A percentile compares a stretch with the other conserved stretches of the same genome.
phyloP scores from a whole-genome alignment of 768 basidiomycete genomes.

The Strobilomyces echinocephalus region DNA sequence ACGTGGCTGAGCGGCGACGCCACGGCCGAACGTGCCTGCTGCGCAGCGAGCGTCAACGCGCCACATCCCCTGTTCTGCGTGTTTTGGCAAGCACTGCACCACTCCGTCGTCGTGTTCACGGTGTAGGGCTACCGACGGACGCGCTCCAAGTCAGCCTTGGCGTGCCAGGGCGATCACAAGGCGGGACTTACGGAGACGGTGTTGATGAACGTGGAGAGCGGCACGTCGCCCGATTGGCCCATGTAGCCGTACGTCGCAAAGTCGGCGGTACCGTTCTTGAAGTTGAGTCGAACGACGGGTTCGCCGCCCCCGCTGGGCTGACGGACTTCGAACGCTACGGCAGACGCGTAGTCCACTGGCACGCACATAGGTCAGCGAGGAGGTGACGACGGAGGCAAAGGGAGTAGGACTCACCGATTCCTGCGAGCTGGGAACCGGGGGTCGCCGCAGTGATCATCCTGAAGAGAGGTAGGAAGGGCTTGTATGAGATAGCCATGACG shows the following conservation, averaged over 20 bases:
- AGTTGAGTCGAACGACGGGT: slow-evolving; percentile 56
- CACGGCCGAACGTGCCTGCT: slow-evolving; percentile 30
- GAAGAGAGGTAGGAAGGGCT: slow-evolving; percentile 74
- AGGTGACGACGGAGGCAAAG: not conserved
- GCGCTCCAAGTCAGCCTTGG: too few relatives aligned
- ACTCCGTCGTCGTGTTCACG: slow-evolving; percentile 49
- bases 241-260: slow-evolving; percentile 50
- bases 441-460: slow-evolving; percentile 63
- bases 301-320: slow-evolving; percentile 40
- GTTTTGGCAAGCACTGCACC: slow-evolving; percentile 60
- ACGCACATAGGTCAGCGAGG: not conserved
- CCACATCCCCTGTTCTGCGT: slow-evolving; percentile 54
- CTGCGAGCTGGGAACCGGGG: slow-evolving; percentile 48
- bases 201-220: slow-evolving; percentile 47
- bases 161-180: too few relatives aligned
- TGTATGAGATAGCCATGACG: slow-evolving; percentile 64
- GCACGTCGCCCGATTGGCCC: slow-evolving; percentile 44
- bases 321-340: slow-evolving; percentile 56
- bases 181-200: slow-evolving; percentile 32
- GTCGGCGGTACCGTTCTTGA: slow-evolving; percentile 59
- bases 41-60: slow-evolving; percentile 34
- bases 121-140: slow-evolving; percentile 36
- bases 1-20: slow-evolving; percentile 42
- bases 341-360: slow-evolving; percentile 59
- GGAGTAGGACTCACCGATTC: slow-evolving; percentile 42